phyloP scores from a whole-genome alignment of 352 stramenopile species.

The Globisporangium cederbergense region DNA sequence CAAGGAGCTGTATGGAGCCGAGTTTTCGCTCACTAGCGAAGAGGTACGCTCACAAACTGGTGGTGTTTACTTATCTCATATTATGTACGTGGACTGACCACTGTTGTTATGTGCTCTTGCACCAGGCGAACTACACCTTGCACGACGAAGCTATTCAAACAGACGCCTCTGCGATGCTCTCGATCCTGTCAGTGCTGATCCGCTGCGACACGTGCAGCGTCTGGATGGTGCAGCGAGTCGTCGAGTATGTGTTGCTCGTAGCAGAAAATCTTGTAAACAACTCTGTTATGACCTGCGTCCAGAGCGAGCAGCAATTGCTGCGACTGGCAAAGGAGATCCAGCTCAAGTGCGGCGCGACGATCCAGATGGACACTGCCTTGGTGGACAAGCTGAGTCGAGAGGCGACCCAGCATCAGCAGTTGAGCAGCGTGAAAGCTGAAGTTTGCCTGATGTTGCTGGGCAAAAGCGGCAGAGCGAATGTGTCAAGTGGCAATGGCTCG shows the following conservation, averaged over 20 bases:
- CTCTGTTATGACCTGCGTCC: not conserved
- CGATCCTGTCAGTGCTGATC: slow-evolving; percentile 24
- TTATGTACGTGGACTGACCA: not conserved
- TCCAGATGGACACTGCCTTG: slow-evolving; percentile 29
- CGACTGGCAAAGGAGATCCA: slow-evolving; percentile 19
- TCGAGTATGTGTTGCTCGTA: slow-evolving; percentile 28
- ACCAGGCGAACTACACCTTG: slow-evolving; percentile 28
- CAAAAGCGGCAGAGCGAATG: not conserved
- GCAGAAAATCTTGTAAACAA: not conserved
- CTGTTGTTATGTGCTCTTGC: not conserved
- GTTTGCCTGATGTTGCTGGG: slow-evolving; percentile 6
- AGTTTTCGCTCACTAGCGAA: slow-evolving; percentile 27
- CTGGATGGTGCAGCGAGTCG: slow-evolving; percentile 29
- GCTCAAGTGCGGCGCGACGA: slow-evolving; percentile 28
- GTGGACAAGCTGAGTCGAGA: slow-evolving; percentile 25
- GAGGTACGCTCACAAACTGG: slow-evolving; percentile 18
- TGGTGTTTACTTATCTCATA: not conserved
- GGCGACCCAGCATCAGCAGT: not conserved
- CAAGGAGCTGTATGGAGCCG: slow-evolving; percentile 14
- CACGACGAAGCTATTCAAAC: slow-evolving; percentile 8
- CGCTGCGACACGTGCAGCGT: slow-evolving; percentile 31
- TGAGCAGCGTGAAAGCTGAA: not conserved
- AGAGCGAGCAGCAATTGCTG: slow-evolving; percentile 1
- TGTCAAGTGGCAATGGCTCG: not conserved
- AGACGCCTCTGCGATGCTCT: slow-evolving; percentile 8